These are phyloP conservation scores for Rhodomyrtus tomentosa DNA, from an alignment of 345 rosid genomes.

Conservation along the genomic window DNA sequence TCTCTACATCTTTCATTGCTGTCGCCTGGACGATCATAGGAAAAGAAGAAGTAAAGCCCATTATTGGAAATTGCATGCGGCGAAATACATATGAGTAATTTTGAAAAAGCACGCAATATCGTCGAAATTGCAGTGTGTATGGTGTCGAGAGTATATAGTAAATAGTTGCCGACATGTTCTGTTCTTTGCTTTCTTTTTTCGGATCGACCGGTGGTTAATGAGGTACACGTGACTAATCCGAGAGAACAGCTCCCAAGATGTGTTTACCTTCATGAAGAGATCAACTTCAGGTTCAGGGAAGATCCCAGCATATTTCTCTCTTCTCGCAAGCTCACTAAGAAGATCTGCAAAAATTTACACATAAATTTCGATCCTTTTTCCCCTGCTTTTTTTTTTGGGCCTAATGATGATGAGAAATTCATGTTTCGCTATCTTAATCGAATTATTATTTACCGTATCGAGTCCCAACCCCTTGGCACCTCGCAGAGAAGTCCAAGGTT, in stretches of 20 bases:
- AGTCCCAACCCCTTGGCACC: conserved; percentile 86
- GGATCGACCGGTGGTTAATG: neutral
- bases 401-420: no score
- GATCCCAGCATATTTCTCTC: conserved; percentile 67
- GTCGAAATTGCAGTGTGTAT: neutral
- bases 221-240: neutral
- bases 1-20: conserved; percentile 53
- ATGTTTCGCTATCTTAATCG: neutral
- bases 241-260: neutral
- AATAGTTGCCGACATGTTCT: neutral
- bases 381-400: no score
- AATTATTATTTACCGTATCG: conserved; percentile 50
- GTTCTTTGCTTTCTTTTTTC: neutral
- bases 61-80: neutral
- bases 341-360: conserved; percentile 28
- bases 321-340: conserved; percentile 62
- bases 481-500: conserved; percentile 87
- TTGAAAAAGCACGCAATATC: neutral
- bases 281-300: conserved; percentile 77
- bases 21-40: conserved; percentile 40
- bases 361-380: neutral
- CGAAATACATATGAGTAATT: neutral
- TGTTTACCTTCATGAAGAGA: conserved; percentile 75
- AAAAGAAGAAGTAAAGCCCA: neutral
- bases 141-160: neutral